phyloP scores from a whole-genome alignment of 306 rosid species.

The Cicer cuneatum region DNA sequence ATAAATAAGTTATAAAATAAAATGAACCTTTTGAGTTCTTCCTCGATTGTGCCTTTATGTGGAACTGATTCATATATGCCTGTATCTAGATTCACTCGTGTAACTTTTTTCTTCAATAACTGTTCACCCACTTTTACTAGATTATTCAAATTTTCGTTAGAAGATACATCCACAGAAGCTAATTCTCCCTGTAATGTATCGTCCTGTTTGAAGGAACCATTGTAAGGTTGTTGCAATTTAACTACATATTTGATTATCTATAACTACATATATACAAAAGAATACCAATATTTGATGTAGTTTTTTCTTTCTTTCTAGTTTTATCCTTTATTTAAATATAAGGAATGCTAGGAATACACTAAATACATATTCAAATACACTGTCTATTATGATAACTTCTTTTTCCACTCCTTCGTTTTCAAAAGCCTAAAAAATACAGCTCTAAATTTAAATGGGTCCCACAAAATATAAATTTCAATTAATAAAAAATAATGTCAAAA shows the following conservation, averaged over 20 bases:
- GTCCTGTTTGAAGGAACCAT: conserved; percentile 44
- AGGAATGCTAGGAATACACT: too few species aligned
- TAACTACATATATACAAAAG: too few species aligned
- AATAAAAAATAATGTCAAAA: too few species aligned
- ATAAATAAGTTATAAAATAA: not conserved
- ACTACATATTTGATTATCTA: not conserved
- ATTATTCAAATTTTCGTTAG: conserved; percentile 51
- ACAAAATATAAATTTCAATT: too few species aligned
- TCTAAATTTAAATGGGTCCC: too few species aligned
- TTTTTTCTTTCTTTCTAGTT: too few species aligned
- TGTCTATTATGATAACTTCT: too few species aligned
- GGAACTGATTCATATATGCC: conserved; percentile 51
- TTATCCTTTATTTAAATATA: too few species aligned
- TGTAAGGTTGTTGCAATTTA: not conserved
- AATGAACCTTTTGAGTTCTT: conserved; percentile 57
- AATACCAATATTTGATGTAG: too few species aligned
- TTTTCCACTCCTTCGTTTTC: too few species aligned
- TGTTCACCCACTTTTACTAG: conserved; percentile 50
- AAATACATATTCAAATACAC: too few species aligned
- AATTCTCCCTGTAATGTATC: conserved; percentile 44
- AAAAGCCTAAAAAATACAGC: too few species aligned
- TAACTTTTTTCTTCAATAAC: conserved; percentile 48
- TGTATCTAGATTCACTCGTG: conserved; percentile 51
- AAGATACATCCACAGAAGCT: conserved; percentile 54
- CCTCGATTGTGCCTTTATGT: conserved; percentile 53